Evolutionary conservation across 169 alveolate genomes (phyloP), one percentile per base, ranked within the genome.

Genomic region (Plasmodium reichenowi): DNA sequence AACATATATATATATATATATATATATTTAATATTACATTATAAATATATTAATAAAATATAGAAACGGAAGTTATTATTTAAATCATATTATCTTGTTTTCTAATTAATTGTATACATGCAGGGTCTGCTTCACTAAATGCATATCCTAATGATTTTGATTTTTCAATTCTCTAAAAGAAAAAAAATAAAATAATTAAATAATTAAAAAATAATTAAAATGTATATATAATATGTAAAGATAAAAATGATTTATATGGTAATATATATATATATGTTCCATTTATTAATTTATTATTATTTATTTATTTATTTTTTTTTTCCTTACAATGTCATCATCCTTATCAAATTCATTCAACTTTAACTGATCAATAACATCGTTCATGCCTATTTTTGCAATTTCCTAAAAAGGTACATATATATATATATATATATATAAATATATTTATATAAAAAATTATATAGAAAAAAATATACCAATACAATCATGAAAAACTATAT

Each of bases 61-160:
- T 52, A 56, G n/a, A 56, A 56, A 15, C 64, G 24, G 9, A 13
- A 56, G 15, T 9, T 50, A 9, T 20, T 45, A 26, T 50, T 83
- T 70, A 83, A 29, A 83, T 68, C 73, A 83, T 38, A 48, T 83
- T 83, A 48, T 83, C 91, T 26, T 83, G 91, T 62, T 83, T 56
- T 71, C 91, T 67, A 68, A 83, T 83, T 45, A 83, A 56, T 38
- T 83, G 50, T 12, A 83, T 64, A 56, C 91, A 83, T 10, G 74
- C 86, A 17, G 91, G 91, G 74, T 83, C 91, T n/a, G 78, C 91
- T 83, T 83, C 91, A 62, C 91, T 83, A 29, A 83, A 83, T 63
- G 91, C 91, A 24, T 83, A 83, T 70, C 91, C 91, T 7, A 83
- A 38, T 5, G 85, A 70, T 59, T 71, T 71, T 63, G 67, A 83